Conservation (phyloP, 805 yeast genomes). For the Geotrichum ghanense region DNA sequence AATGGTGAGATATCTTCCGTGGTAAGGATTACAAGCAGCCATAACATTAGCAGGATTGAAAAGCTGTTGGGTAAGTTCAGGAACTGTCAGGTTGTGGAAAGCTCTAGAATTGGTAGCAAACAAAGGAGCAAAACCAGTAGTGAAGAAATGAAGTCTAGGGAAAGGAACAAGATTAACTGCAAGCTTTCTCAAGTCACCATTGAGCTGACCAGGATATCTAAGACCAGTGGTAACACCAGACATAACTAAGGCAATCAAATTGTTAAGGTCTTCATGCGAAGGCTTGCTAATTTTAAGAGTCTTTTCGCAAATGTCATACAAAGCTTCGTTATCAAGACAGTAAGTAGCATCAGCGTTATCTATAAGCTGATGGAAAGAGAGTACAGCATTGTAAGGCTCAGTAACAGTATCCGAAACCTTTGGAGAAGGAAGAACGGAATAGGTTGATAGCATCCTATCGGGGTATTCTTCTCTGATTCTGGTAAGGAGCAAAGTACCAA, state of each 20-base stretch:
- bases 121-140: conserved; percentile 91
- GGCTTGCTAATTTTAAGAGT: conserved; percentile 78
- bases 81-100: conserved; percentile 76
- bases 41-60: conserved; percentile 88
- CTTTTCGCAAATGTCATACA: conserved; percentile 78
- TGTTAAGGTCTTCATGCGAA: conserved; percentile 65
- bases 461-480: conserved; percentile 87
- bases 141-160: conserved; percentile 91
- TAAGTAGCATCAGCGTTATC: conserved; percentile 88
- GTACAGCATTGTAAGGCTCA: conserved; percentile 89
- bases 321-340: conserved; percentile 91
- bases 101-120: conserved; percentile 71
- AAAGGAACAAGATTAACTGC: conserved; percentile 93
- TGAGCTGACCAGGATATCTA: conserved; percentile 91
- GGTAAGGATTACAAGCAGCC: conserved; percentile 89
- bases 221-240: conserved; percentile 90
- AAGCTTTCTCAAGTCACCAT: conserved; percentile 82
- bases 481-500: conserved; percentile 82
- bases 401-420: conserved; percentile 88
- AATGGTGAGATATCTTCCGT: conserved; percentile 84
- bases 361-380: conserved; percentile 82
- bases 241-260: conserved; percentile 82
- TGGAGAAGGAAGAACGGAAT: conserved; percentile 87
- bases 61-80: conserved; percentile 89
- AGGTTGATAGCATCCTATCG: conserved; percentile 93